These are phyloP conservation scores for Calocera viscosa DNA, from an alignment of 768 basidiomycete genomes.

Conservation along the genomic window DNA sequence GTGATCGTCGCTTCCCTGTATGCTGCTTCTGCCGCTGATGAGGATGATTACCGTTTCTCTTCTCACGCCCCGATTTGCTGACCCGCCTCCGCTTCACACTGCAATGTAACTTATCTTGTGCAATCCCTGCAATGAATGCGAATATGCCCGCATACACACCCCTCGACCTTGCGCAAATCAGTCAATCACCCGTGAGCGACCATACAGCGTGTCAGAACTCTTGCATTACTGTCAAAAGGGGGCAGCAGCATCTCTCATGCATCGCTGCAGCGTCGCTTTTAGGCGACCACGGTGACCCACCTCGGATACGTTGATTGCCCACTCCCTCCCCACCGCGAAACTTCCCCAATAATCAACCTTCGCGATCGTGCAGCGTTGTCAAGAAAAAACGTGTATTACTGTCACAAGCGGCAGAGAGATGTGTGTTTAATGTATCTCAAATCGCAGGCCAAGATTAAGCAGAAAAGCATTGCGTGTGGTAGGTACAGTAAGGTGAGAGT, in stretches of 20 bases:
- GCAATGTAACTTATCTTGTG: slow-evolving; percentile 8
- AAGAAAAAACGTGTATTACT: neutral
- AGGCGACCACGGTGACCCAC: too few species aligned
- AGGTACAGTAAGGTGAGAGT: neutral
- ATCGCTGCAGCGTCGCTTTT: too few species aligned
- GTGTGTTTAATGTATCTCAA: neutral
- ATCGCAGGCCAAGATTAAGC: neutral
- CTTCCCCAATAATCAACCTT: too few species aligned
- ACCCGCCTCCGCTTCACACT: neutral
- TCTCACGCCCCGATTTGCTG: neutral
- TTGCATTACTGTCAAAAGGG: neutral
- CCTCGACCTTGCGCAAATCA: too few species aligned
- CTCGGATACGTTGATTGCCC: too few species aligned
- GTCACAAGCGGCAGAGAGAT: neutral
- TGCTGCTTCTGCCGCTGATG: neutral
- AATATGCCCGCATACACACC: too few species aligned
- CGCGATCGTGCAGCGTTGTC: neutral
- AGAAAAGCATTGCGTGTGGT: neutral
- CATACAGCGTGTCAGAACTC: neutral
- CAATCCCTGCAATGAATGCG: neutral
- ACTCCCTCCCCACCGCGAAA: too few species aligned
- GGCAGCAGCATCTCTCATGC: neutral
- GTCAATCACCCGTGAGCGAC: too few species aligned
- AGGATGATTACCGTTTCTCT: neutral
- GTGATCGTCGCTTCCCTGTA: neutral